A percentile compares a stretch with the other conserved stretches of the same genome.
Conservation (phyloP, 2,329 filamentous ascomycete genomes). For the Colletotrichum orchidophilum region DNA sequence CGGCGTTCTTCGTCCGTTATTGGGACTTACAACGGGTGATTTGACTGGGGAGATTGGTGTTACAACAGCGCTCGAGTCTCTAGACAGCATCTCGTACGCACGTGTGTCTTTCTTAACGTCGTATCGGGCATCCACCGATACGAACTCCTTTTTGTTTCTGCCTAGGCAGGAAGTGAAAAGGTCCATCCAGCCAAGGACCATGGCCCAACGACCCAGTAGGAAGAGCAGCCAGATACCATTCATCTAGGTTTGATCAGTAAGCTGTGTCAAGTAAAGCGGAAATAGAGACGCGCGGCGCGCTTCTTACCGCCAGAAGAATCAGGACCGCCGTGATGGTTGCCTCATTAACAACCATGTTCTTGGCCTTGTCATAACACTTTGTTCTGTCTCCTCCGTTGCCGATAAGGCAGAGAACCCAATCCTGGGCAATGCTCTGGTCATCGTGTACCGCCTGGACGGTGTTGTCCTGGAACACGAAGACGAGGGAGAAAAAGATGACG, state of each 20-base stretch:
- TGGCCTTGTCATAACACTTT: constrained; percentile 70
- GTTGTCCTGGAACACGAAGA: constrained; percentile 90
- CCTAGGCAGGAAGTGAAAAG: constrained; percentile 61
- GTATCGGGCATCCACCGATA: constrained; percentile 81
- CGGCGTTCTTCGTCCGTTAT: constrained; percentile 56
- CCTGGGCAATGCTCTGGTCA: constrained; percentile 60
- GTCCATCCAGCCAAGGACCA: constrained; percentile 85
- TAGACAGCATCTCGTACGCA: constrained; percentile 84
- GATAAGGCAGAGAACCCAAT: constrained; percentile 80
- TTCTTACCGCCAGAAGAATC: constrained; percentile 79
- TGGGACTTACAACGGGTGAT: constrained; percentile 41
- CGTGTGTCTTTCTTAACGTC: constrained; percentile 70
- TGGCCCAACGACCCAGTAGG: constrained; percentile 83
- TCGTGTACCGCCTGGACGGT: constrained; percentile 69
- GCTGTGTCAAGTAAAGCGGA: neutral
- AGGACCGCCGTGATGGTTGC: constrained; percentile 83
- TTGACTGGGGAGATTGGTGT: constrained; percentile 57
- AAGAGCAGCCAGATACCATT: constrained; percentile 88
- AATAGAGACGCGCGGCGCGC: neutral
- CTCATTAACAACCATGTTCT: constrained; percentile 74
- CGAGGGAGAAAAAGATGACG: constrained; percentile 91
- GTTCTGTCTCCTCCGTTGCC: constrained; percentile 66
- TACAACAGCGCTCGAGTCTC: constrained; percentile 63
- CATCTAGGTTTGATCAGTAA: constrained; percentile 57
- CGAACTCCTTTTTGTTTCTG: constrained; percentile 78